Evolutionary conservation across 2,329 filamentous ascomycete species (phyloP), one percentile per base, ranked within the genome.

Genomic region (Xylariaceae sp.): DNA sequence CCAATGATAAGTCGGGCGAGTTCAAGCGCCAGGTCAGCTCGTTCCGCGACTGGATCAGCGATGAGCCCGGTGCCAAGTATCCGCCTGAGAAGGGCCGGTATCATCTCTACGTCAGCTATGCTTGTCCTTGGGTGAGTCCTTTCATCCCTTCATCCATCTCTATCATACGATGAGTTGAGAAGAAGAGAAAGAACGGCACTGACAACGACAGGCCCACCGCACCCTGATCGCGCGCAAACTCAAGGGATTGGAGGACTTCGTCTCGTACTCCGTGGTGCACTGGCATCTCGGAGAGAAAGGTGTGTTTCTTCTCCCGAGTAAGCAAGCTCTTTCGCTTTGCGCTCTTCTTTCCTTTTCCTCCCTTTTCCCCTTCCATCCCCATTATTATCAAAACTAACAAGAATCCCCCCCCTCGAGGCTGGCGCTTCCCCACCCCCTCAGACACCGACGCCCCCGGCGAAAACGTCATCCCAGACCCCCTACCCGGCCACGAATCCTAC

Each of bases 41-140:
- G 57, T 97, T 97, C 77, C 86, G 94, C 60, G 84, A 88, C 73
- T 89, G 79, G 74, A 89, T 96, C 73, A 90, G 88, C 37, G 83
- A 81, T 63, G 84, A 90, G 67, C 75, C 84, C 0, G 87, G 83
- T 48, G 88, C 90, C 4, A 77, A 87, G 73, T 97, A 92, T 67
- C 89, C 91, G 4, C 83, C 91, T 0, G 93, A 97, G 76, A 90
- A 90, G 76, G 90, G 83, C 56, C 83, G 94, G 58, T 99, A 99
- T 74, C 94, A 99, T 76, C 85, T 99, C 68, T 99, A 93, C 72
- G 88, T 96, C 66, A 93, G 88, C 69, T 96, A 96, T 75, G 92
- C 92, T 5, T 97, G 92, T 75, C 92, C 92, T 3, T 97, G 92
- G 92, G 87, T 80, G 67, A 56, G 75, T 34, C 47, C 53, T 54